Conservation (phyloP, 495 filamentous ascomycete genomes). For the Neurospora sp. region DNA sequence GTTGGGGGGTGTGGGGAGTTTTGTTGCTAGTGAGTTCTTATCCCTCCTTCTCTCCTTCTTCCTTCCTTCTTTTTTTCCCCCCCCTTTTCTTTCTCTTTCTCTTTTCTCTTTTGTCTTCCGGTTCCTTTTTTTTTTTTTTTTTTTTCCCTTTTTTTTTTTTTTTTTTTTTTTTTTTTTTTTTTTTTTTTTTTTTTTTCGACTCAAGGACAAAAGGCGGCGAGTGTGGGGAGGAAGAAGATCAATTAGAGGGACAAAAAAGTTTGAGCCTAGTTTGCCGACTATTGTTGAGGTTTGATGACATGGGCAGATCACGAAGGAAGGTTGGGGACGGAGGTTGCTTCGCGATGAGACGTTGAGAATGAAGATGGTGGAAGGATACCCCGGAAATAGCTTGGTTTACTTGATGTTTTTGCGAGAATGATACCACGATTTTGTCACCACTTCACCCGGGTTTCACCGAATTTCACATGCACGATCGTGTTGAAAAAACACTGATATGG, state of each 20-base stretch:
- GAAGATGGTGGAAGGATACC: not conserved
- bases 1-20: conserved; percentile 22
- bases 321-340: not conserved
- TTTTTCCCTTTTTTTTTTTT: too few species aligned
- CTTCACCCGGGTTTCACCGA: not conserved
- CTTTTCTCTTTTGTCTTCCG: too few species aligned
- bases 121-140: too few species aligned
- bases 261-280: not conserved
- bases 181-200: not conserved
- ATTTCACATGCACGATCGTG: not conserved
- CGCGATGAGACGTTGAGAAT: not conserved
- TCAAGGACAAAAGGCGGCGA: conserved; percentile 5
- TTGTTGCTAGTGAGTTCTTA: conserved; percentile 20
- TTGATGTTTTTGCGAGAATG: not conserved
- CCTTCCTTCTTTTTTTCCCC: too few species aligned
- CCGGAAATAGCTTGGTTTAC: not conserved
- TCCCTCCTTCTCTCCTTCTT: too few species aligned
- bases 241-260: conserved; percentile 4
- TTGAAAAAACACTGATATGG: not conserved
- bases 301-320: not conserved
- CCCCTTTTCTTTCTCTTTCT: too few species aligned
- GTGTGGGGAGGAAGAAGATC: conserved; percentile 11
- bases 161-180: too few species aligned
- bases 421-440: not conserved
- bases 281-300: not conserved